Conservation (phyloP, 495 filamentous ascomycete genomes). For the Podospora pseudoanserina region DNA sequence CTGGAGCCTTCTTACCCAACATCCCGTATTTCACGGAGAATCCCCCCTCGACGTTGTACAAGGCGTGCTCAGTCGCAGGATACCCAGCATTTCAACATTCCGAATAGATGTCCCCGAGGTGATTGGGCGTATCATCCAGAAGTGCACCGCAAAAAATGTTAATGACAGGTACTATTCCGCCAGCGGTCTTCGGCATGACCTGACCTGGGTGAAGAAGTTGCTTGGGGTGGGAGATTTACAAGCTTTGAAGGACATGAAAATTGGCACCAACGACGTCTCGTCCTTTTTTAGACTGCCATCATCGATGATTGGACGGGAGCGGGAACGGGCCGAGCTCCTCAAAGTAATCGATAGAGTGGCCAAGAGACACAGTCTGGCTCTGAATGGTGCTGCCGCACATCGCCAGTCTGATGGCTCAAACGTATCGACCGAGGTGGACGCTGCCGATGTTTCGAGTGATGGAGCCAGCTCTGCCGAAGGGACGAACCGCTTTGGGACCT, state of each 20-base stretch:
- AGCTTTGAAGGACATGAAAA: slow-evolving; percentile 63
- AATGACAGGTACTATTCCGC: slow-evolving; percentile 81
- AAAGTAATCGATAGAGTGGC: slow-evolving; percentile 69
- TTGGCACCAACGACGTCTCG: slow-evolving; percentile 74
- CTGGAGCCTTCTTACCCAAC: slow-evolving; percentile 77
- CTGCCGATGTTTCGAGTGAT: slow-evolving; percentile 49
- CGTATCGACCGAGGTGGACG: slow-evolving; percentile 56
- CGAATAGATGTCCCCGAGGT: slow-evolving; percentile 78
- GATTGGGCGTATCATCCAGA: slow-evolving; percentile 75
- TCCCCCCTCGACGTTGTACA: slow-evolving; percentile 85
- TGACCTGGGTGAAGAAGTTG: slow-evolving; percentile 63
- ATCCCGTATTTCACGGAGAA: slow-evolving; percentile 69
- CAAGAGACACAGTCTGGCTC: slow-evolving; percentile 51
- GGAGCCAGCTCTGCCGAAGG: slow-evolving; percentile 48
- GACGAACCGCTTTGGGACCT: slow-evolving; percentile 32
- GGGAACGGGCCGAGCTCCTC: slow-evolving; percentile 65
- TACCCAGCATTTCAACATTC: slow-evolving; percentile 68
- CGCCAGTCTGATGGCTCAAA: slow-evolving; percentile 54
- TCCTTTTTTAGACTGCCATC: slow-evolving; percentile 81
- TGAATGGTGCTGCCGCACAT: slow-evolving; percentile 39
- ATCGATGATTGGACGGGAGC: slow-evolving; percentile 70
- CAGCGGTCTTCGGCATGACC: slow-evolving; percentile 73
- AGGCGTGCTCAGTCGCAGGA: slow-evolving; percentile 70
- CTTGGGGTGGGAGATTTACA: slow-evolving; percentile 70
- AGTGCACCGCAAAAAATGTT: slow-evolving; percentile 83